phyloP scores from a whole-genome alignment of 1,139 yeast species.

The Yarrowia galli region DNA sequence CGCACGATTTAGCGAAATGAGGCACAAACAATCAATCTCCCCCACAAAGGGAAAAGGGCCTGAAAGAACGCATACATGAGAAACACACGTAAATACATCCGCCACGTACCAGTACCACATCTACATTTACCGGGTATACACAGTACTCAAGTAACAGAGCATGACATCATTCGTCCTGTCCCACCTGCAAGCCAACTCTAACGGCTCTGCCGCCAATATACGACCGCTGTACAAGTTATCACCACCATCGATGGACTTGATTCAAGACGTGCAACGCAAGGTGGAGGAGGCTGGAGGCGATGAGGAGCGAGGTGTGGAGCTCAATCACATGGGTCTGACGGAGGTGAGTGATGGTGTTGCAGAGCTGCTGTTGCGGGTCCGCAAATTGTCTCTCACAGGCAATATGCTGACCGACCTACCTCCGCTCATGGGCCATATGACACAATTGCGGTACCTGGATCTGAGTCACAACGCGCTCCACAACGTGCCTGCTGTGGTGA shows the following conservation, averaged over 20 bases:
- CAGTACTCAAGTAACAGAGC: not conserved
- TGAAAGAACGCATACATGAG: too few relatives aligned
- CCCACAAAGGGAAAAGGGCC: not conserved
- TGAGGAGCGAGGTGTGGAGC: constrained; percentile 42
- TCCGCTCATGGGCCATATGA: constrained; percentile 55
- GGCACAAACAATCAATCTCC: not conserved
- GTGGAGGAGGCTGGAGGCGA: constrained; percentile 38
- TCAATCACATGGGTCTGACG: constrained; percentile 51
- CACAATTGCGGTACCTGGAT: constrained; percentile 66
- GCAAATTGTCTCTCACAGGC: constrained; percentile 62
- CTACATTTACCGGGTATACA: too few relatives aligned
- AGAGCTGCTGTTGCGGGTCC: constrained; percentile 55
- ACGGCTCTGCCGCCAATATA: constrained; percentile 15
- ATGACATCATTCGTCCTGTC: constrained; percentile 10
- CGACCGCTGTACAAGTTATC: not conserved
- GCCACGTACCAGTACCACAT: too few relatives aligned
- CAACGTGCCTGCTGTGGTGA: constrained; percentile 60
- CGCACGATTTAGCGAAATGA: too few relatives aligned
- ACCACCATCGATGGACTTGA: constrained; percentile 22
- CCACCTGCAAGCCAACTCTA: constrained; percentile 27
- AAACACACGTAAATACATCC: too few relatives aligned
- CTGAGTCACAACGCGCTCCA: constrained; percentile 65
- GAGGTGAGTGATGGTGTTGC: constrained; percentile 54
- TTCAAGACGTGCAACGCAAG: constrained; percentile 34
- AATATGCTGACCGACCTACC: constrained; percentile 62